phyloP scores from a whole-genome alignment of 257 asterid genomes.

The Salvia miltiorrhiza region DNA sequence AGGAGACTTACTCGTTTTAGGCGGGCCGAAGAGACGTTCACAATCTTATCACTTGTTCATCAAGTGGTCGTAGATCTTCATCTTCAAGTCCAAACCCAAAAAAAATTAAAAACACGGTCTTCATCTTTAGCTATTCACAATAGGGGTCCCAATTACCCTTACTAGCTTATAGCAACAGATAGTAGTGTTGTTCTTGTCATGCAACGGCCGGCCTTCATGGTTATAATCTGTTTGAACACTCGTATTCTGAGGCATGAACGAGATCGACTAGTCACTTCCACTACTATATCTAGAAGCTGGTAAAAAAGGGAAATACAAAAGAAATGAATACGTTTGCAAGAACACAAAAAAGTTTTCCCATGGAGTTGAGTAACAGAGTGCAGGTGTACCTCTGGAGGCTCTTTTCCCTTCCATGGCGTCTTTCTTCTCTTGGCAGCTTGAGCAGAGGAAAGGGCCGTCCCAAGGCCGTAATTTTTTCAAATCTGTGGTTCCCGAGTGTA shows the following conservation, averaged over 20 bases:
- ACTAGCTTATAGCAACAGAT: conserved; percentile 16
- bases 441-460: conserved; percentile 97
- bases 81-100: conserved; percentile 31
- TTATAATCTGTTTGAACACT: conserved; percentile 24
- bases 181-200: conserved; percentile 21
- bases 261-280: conserved; percentile 66
- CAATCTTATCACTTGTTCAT: conserved; percentile 23
- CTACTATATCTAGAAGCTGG: conserved; percentile 73
- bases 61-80: conserved; percentile 18
- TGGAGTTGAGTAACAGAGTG: conserved; percentile 3
- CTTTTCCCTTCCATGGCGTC: conserved; percentile 98
- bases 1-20: conserved; percentile 30
- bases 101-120: conserved; percentile 24
- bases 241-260: conserved; percentile 10
- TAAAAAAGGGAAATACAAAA: conserved; percentile 14
- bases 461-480: conserved; percentile 78
- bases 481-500: conserved; percentile 53
- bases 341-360: neutral
- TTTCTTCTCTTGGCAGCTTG: conserved; percentile 89
- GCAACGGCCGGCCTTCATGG: conserved; percentile 37
- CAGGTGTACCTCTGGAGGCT: conserved; percentile 63
- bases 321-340: conserved; percentile 12
- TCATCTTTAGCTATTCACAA: conserved; percentile 48
- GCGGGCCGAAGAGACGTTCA: conserved; percentile 26
- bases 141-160: conserved; percentile 35